Evolutionary conservation across 1,139 yeast species (phyloP).

Genomic region (Barnettozyma hawaiiensis): DNA sequence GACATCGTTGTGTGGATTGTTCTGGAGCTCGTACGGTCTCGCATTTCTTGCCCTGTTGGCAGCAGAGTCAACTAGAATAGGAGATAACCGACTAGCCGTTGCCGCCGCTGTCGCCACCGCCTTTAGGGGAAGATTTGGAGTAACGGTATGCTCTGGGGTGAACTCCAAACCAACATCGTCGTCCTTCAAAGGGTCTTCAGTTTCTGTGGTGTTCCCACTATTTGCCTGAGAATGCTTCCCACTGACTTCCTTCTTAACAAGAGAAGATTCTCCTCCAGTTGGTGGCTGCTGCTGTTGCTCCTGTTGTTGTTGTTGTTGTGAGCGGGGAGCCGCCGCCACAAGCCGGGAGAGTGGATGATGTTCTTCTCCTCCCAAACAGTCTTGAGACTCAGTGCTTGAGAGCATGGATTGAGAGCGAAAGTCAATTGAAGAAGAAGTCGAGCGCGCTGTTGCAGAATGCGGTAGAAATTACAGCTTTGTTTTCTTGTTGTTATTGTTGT

Average conservation of each 20-base stretch:
- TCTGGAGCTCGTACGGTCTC: slow-evolving; percentile 15
- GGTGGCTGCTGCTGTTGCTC: too few relatives aligned
- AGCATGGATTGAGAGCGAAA: not conserved
- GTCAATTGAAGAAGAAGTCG: too few relatives aligned
- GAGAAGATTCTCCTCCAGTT: too few relatives aligned
- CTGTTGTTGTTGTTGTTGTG: too few relatives aligned
- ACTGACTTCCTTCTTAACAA: slow-evolving; percentile 1
- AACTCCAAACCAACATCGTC: slow-evolving; percentile 7
- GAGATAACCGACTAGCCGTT: slow-evolving; percentile 8
- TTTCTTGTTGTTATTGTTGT: too few relatives aligned
- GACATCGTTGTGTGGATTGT: slow-evolving; percentile 7
- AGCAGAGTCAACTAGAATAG: slow-evolving; percentile 11
- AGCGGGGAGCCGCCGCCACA: not conserved
- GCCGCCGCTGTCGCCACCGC: too few relatives aligned
- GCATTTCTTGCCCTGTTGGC: slow-evolving; percentile 8
- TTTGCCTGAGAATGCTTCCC: not conserved
- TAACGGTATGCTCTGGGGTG: slow-evolving; percentile 6
- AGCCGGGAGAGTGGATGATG: not conserved
- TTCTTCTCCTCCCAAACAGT: not conserved
- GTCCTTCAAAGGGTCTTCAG: slow-evolving; percentile 4
- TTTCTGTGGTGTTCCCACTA: slow-evolving; percentile 5
- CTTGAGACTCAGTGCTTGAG: not conserved
- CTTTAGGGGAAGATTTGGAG: not conserved
- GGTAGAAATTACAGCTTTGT: not conserved
- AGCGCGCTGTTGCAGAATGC: not conserved